phyloP scores from a whole-genome alignment of 2,329 filamentous ascomycete genomes.

The Mycogone perniciosa region DNA sequence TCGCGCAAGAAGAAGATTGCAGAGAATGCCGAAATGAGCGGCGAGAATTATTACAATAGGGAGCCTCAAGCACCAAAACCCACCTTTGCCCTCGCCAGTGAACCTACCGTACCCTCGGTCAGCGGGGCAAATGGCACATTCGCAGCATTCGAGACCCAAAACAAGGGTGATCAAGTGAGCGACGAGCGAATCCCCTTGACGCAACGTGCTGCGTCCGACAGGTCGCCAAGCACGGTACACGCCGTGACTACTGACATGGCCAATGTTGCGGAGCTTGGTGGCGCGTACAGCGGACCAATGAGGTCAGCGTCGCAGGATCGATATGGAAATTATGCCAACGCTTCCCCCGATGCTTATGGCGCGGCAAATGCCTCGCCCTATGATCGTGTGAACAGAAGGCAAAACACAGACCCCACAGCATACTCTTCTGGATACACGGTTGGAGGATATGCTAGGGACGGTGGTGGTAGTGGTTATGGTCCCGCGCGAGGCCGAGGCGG shows the following conservation, averaged over 20 bases:
- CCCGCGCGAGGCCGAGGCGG: constrained; percentile 33
- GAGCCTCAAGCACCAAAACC: constrained; percentile 50
- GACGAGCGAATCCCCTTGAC: constrained; percentile 70
- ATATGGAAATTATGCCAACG: constrained; percentile 54
- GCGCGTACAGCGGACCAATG: constrained; percentile 28
- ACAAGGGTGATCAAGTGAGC: constrained; percentile 53
- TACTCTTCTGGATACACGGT: constrained; percentile 37
- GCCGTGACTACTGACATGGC: constrained; percentile 35
- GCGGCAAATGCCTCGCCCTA: constrained; percentile 41
- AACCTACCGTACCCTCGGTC: constrained; percentile 54
- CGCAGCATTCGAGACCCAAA: constrained; percentile 62
- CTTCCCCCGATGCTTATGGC: constrained; percentile 39
- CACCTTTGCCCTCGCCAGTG: constrained; percentile 35
- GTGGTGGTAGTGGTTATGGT: constrained; percentile 37
- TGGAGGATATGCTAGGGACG: constrained; percentile 39
- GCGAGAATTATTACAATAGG: constrained; percentile 80
- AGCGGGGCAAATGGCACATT: constrained; percentile 51
- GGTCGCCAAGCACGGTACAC: constrained; percentile 42
- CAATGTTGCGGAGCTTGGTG: constrained; percentile 13
- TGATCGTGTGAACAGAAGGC: constrained; percentile 45
- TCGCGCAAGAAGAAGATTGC: constrained; percentile 87
- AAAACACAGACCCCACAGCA: constrained; percentile 18
- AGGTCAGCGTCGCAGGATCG: constrained; percentile 50
- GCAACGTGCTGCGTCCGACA: constrained; percentile 53
- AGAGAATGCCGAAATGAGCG: constrained; percentile 95